Base-by-base conservation (phyloP, 257 asterid genomes). In the Fraxinus quadrangulata region DNA sequence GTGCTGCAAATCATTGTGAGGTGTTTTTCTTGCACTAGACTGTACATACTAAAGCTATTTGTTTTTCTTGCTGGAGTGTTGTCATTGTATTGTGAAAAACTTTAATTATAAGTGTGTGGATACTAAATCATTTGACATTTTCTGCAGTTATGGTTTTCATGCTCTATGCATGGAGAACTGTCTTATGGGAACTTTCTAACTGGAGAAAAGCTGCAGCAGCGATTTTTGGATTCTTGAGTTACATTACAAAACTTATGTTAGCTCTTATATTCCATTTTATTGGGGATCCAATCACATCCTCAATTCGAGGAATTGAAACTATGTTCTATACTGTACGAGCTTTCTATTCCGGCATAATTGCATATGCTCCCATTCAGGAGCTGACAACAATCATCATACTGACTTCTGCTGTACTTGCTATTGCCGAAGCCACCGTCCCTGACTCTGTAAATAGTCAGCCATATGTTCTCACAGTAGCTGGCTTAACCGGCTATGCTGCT, bases 101-200 rank as follows among this genome's bases (percentile, higher is more conserved):
- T 47, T 13, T 14, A 47, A 47, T 14, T 42, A 14, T 47, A 47
- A 47, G n/a, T 0, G 16, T 40, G 49, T 12, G 56, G 56, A 61
- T 63, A 39, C 67, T 67, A 33, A 45, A 54, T 74, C 71, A 23
- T 73, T 70, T 45, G 54, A 10, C n/a, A 67, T 45, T 76, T 11
- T 77, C 14, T 86, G 81, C 92, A 95, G 99, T 87, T 65, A 67
- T 86, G 70, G 92, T 88, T 65, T 86, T 95, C 83, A 75, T 84
- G 84, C 78, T 92, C 39, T 93, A 91, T 75, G 76, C 94, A 12
- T 95, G 97, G 97, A 92, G 99, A 85, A 86, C 28, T 26, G 28
- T 26, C 91, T 77, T 91, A 71, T 93, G 97, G 99, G 98, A 95
- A 80, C 91, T 95, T 36, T 85, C 88, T 14, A 90, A 90, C 87